phyloP scores from a whole-genome alignment of 106 monocot species.

The Ottelia alismoides region DNA sequence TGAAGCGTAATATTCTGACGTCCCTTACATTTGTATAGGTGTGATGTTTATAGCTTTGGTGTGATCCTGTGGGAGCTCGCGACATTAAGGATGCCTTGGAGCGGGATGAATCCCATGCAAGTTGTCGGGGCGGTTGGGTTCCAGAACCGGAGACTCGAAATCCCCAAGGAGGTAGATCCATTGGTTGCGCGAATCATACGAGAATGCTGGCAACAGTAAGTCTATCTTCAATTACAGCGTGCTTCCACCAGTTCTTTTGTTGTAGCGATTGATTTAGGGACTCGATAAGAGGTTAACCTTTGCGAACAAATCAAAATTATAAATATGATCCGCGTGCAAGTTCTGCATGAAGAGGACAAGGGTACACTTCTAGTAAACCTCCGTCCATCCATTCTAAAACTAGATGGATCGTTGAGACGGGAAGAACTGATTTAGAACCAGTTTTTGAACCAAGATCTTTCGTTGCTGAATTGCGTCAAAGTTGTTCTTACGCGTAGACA shows the following conservation, averaged over 20 bases:
- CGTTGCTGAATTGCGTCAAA: no score
- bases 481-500: no score
- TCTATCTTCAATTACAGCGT: neutral
- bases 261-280: neutral
- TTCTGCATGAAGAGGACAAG: no score
- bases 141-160: slow-evolving; percentile 84
- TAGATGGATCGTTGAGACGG: no score
- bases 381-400: no score
- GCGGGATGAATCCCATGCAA: slow-evolving; percentile 98
- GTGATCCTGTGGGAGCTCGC: slow-evolving; percentile 98
- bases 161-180: slow-evolving; percentile 91
- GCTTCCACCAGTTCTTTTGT: no score
- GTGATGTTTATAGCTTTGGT: slow-evolving; percentile 98
- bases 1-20: no score
- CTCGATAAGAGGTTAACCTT: neutral
- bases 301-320: neutral
- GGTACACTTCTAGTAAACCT: no score
- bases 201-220: slow-evolving; percentile 95
- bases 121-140: slow-evolving; percentile 98
- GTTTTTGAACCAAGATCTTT: no score
- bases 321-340: no score
- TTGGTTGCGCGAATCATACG: slow-evolving; percentile 69
- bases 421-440: no score
- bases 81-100: slow-evolving; percentile 90
- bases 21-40: slow-evolving; percentile 52